phyloP scores from a whole-genome alignment of 352 stramenopile species.

The Aphanomyces euteiches region DNA sequence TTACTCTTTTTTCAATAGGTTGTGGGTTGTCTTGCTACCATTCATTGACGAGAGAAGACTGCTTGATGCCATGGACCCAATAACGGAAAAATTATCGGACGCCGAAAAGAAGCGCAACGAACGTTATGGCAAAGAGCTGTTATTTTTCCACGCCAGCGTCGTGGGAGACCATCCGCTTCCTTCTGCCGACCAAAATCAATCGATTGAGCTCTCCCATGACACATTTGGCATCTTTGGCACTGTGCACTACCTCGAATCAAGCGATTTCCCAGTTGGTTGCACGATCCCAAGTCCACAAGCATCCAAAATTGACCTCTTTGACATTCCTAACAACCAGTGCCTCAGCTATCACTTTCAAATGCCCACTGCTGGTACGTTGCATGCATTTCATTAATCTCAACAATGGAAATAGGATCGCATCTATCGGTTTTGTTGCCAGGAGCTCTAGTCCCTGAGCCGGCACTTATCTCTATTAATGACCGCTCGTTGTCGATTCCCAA shows the following conservation, averaged over 20 bases:
- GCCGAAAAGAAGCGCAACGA: conserved; percentile 82
- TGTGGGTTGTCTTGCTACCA: conserved; percentile 97
- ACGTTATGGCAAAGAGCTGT: conserved; percentile 73
- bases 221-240: conserved; percentile 44
- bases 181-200: conserved; percentile 34
- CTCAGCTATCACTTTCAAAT: conserved; percentile 79
- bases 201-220: not conserved
- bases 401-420: conserved; percentile 40
- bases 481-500: conserved; percentile 70
- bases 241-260: conserved; percentile 63
- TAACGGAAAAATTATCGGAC: conserved; percentile 61
- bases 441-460: conserved; percentile 38
- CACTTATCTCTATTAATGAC: conserved; percentile 59
- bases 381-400: not conserved
- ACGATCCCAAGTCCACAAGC: conserved; percentile 76
- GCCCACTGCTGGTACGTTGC: conserved; percentile 31
- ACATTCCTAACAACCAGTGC: conserved; percentile 85
- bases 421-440: conserved; percentile 56
- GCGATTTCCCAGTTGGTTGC: conserved; percentile 69
- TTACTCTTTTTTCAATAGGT: conserved; percentile 25
- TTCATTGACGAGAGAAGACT: conserved; percentile 98
- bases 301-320: conserved; percentile 56
- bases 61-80: conserved; percentile 80
- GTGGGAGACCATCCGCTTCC: conserved; percentile 34
- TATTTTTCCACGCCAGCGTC: conserved; percentile 78